Evolutionary conservation across 2,329 filamentous ascomycete species (phyloP).

Genomic region (Exophiala spinifera): DNA sequence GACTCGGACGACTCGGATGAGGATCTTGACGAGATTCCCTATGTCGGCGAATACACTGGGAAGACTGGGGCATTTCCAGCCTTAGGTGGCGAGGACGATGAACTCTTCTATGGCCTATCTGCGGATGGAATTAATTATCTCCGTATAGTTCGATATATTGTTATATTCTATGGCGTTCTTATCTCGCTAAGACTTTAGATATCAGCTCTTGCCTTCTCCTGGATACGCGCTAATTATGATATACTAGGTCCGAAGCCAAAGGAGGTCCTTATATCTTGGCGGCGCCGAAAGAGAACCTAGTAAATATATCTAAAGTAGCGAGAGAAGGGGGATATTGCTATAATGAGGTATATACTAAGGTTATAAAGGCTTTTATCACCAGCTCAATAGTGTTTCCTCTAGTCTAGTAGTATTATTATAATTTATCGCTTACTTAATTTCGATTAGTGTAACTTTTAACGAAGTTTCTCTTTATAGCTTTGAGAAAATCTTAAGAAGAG

Average conservation of each 20-base stretch:
- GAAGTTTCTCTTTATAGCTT: no score
- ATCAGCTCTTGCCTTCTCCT: neutral
- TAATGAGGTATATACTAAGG: constrained; percentile 75
- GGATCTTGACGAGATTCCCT: constrained; percentile 38
- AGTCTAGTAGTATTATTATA: constrained; percentile 67
- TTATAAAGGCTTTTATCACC: constrained; percentile 43
- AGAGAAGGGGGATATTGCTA: constrained; percentile 59
- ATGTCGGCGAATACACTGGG: constrained; percentile 63
- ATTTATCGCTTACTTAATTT: constrained; percentile 64
- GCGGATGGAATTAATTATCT: constrained; percentile 68
- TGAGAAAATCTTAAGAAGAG: no score
- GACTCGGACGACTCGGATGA: constrained; percentile 34
- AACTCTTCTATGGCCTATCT: constrained; percentile 66
- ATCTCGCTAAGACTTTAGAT: constrained; percentile 21
- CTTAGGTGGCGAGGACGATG: constrained; percentile 50
- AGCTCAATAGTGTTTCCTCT: constrained; percentile 42
- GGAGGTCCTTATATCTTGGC: constrained; percentile 69
- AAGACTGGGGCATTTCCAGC: constrained; percentile 70
- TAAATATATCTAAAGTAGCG: neutral
- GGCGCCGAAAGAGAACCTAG: constrained; percentile 48
- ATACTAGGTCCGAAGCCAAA: constrained; percentile 67
- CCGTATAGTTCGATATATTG: constrained; percentile 64
- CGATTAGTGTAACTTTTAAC: constrained; percentile 56
- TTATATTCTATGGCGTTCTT: neutral
- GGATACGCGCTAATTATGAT: constrained; percentile 8